A percentile compares a stretch with the other conserved stretches of the same genome.
Evolutionary conservation across 73 alveolate genomes (phyloP).

Genomic region (Symbiodinium natans): DNA sequence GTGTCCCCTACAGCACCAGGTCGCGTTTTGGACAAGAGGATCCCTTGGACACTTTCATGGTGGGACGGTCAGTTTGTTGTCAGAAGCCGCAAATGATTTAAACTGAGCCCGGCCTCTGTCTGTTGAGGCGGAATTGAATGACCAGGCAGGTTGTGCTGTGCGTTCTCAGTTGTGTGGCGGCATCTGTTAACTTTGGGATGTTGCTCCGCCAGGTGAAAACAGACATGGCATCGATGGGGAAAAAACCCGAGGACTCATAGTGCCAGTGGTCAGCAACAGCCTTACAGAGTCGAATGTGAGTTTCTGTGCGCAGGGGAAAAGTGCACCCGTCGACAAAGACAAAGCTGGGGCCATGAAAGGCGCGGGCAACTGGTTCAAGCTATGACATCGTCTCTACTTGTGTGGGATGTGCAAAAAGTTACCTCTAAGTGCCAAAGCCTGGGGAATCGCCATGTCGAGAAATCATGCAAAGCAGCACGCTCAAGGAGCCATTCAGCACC

Average conservation of each 20-base stretch:
- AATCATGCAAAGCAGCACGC: background rate
- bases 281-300: background rate
- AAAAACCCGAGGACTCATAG: background rate
- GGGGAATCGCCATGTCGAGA: background rate
- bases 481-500: constrained; percentile 83
- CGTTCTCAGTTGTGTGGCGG: background rate
- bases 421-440: background rate
- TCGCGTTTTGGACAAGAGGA: background rate
- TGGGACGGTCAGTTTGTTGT: background rate
- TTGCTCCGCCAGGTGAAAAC: constrained; percentile 20
- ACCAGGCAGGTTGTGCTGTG: background rate
- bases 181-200: background rate
- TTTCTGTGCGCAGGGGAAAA: background rate
- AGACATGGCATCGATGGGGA: constrained; percentile 53
- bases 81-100: background rate
- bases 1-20: background rate
- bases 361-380: background rate
- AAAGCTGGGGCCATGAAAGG: constrained; percentile 93
- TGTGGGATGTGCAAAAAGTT: background rate
- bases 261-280: background rate
- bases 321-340: constrained; percentile 35
- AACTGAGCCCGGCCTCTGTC: background rate
- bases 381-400: too few relatives aligned
- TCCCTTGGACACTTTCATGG: background rate
- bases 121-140: background rate